Evolutionary conservation across 345 rosid species (phyloP).

Genomic region (Anastatica hierochuntica): DNA sequence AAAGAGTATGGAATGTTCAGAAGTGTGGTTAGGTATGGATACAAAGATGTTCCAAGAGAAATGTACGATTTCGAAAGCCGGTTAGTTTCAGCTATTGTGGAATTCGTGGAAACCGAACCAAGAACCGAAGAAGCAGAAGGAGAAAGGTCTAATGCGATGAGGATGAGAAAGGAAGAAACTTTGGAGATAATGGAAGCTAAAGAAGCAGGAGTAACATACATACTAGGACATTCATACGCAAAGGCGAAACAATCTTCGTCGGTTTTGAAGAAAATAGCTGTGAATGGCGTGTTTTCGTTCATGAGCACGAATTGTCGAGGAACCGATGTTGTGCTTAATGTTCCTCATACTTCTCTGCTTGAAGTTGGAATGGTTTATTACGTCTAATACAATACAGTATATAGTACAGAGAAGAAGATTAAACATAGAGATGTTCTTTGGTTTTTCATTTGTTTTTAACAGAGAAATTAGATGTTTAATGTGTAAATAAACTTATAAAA

Average conservation of each 20-base stretch:
- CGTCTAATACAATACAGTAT: slow-evolving; percentile 28
- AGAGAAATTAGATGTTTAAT: slow-evolving; percentile 6
- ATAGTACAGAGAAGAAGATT: background rate
- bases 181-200: slow-evolving; percentile 44
- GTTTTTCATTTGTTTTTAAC: slow-evolving; percentile 1
- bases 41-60: slow-evolving; percentile 68
- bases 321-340: slow-evolving; percentile 50
- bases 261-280: slow-evolving; percentile 48
- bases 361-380: slow-evolving; percentile 75
- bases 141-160: background rate
- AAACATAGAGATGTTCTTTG: background rate
- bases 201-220: slow-evolving; percentile 62
- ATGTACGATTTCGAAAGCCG: slow-evolving; percentile 57
- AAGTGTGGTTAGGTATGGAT: slow-evolving; percentile 75
- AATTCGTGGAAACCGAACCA: slow-evolving; percentile 41
- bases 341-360: slow-evolving; percentile 56
- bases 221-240: slow-evolving; percentile 55
- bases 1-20: slow-evolving; percentile 75
- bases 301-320: slow-evolving; percentile 69
- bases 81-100: slow-evolving; percentile 40
- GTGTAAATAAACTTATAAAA: slow-evolving; percentile 16
- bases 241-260: slow-evolving; percentile 59
- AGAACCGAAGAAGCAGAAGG: slow-evolving; percentile 1
- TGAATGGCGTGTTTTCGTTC: slow-evolving; percentile 47
- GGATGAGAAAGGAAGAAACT: slow-evolving; percentile 29